Percentiles rank a stretch among this genome's conserved stretches.
These are phyloP conservation scores for Malus fusca DNA, from an alignment of 306 rosid genomes.

Conservation along the genomic window DNA sequence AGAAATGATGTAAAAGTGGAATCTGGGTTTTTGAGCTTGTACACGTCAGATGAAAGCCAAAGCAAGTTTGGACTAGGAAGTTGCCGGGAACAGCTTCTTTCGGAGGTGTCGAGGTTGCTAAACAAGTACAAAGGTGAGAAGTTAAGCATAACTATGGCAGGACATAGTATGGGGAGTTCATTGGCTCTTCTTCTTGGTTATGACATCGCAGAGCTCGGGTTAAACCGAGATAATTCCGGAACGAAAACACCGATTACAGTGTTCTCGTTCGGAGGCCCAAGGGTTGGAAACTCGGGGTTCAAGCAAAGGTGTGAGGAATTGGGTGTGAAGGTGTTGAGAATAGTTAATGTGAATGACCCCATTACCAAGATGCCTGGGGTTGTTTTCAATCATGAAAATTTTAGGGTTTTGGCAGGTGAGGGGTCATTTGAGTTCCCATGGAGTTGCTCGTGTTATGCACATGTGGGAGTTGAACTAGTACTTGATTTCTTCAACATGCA, in stretches of 20 bases:
- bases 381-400: constrained; percentile 58
- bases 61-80: constrained; percentile 53
- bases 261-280: constrained; percentile 83
- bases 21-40: constrained; percentile 67
- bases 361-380: constrained; percentile 85
- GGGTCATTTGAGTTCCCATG: constrained; percentile 40
- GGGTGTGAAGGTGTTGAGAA: constrained; percentile 68
- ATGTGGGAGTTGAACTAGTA: constrained; percentile 76
- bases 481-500: constrained; percentile 76
- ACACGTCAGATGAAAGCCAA: constrained; percentile 62
- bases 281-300: constrained; percentile 73
- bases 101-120: constrained; percentile 56
- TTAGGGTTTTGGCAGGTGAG: constrained; percentile 75
- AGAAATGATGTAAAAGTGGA: constrained; percentile 66
- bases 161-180: constrained; percentile 97
- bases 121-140: constrained; percentile 50
- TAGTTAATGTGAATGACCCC: constrained; percentile 75
- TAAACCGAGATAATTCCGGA: constrained; percentile 18
- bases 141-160: constrained; percentile 63
- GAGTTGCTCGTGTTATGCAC: constrained; percentile 76
- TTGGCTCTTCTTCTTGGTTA: constrained; percentile 76
- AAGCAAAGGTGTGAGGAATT: constrained; percentile 69
- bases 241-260: constrained; percentile 40
- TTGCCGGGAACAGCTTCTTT: constrained; percentile 84
- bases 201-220: constrained; percentile 73